Base-by-base conservation (phyloP, 768 basidiomycete genomes). In the Phylloporus scabripes region DNA sequence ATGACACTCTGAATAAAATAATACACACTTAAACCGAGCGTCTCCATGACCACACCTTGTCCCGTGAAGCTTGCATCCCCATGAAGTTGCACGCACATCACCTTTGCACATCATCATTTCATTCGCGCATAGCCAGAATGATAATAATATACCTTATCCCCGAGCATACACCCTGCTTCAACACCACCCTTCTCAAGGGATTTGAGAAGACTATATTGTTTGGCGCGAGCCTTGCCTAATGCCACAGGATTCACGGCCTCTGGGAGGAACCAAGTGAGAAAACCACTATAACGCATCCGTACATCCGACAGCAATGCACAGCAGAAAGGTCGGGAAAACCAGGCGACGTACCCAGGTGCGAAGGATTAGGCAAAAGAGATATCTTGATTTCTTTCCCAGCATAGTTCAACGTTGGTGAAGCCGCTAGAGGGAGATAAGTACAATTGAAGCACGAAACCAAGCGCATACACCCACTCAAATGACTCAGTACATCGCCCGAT, bases 41-140 rank as follows among this genome's bases (percentile, higher is more conserved):
- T 76, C 65, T 95, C 93, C 83, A 92, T 93, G 15, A 93, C 80
- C 5, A 95, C 75, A 2, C 93, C 92, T 63, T 95, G 93, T 0
- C 92, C 93, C 0, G 86, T 79, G 61, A 95, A 94, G 50, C 87
- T 90, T 1, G 89, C 92, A 64, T 96, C 93, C 3, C 93, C 93
- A 54, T 95, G 93, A 41, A 96, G 66, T 59, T 93, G 90, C 0
- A 95, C 84, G 53, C 86, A 92, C 80, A 95, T 84, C 3, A 85
- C 93, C 58, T 75, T 78, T 63, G 84, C 82, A 46, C 7, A 10
- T 12, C 11, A 45, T 53, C 59, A 54, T 44, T 42, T 15, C n/a
- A 45, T 34, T 43, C 20, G 38, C 3, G 24, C 11, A 7, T 15
- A 20, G 18, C n/a, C 12, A 31, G 12, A 46, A 9, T 2, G 21